Base-by-base conservation (phyloP, 257 asterid species). In the Agastache rugosa region DNA sequence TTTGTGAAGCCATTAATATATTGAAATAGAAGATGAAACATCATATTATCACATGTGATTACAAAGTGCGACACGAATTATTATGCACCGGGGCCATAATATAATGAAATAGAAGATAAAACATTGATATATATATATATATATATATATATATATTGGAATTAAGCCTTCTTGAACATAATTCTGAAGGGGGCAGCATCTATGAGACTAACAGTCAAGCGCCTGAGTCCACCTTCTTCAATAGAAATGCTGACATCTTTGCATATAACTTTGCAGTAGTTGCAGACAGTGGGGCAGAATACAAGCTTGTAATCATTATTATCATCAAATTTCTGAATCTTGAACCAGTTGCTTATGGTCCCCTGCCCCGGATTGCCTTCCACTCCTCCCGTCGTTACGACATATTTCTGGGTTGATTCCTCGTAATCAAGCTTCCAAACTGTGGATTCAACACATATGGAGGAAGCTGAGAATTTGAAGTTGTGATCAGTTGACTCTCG, bases 251-350 rank as follows among this genome's bases (percentile, higher is more conserved):
- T 88, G 3, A 84, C 55, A 12, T 65, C 41, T 42, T 3, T 71
- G 77, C 93, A 88, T 31, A 83, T 79, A 2, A 84, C 89, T 59
- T 61, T 86, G 82, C 93, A 88, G 68, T 3, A 59, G 31, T 81
- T 41, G 55, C 93, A 88, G 7, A 88, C 88, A 0, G 85, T 77
- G 0, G 93, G 93, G 48, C 89, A 86, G 42, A 65, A 65, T 4
- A 65, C 51, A 22, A 65, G 71, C 71, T 22, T 65, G 19, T 42
- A 65, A 42, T 65, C 39, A 8, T 14, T 8, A 3, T 3, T 50
- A 17, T 16, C 9, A 20, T 41, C 39, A 23, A 6, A 22, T 37
- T 12, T 60, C 12, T 84, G 86, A 27, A 88, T 88, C 71, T 42
- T 65, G 71, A 65, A 65, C 71, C 71, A 65, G 15, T 65, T 65